Percentiles rank a stretch among this genome's conserved stretches.
phyloP scores from a whole-genome alignment of 2,329 filamentous ascomycete genomes.

The Colletotrichum sidae region DNA sequence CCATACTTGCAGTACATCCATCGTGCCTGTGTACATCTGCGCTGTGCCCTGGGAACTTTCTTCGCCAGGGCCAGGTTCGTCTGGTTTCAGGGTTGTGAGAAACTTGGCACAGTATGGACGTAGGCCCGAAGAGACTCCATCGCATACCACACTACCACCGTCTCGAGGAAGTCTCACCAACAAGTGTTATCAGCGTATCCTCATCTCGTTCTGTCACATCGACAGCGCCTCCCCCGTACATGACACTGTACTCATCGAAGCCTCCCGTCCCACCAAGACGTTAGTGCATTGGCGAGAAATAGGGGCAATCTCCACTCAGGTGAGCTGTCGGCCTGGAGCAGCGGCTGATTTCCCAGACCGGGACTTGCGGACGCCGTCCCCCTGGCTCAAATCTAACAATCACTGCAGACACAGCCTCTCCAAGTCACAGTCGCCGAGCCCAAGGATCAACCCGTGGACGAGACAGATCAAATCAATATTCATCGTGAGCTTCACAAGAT shows the following conservation, averaged over 20 bases:
- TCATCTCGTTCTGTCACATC: neutral
- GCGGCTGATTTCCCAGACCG: slow-evolving; percentile 34
- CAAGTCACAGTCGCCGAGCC: no score
- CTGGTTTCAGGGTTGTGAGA: slow-evolving; percentile 35
- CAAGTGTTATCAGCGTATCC: neutral
- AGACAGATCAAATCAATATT: neutral
- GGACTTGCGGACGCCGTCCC: slow-evolving; percentile 27
- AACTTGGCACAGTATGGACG: slow-evolving; percentile 7
- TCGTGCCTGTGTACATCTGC: neutral
- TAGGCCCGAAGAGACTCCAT: no score
- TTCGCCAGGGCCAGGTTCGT: slow-evolving; percentile 27
- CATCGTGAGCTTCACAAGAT: slow-evolving; percentile 1
- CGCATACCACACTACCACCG: no score
- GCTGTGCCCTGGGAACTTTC: neutral
- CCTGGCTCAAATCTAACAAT: neutral
- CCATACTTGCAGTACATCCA: neutral
- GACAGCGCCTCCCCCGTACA: neutral
- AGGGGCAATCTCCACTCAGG: slow-evolving; percentile 37
- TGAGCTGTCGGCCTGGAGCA: slow-evolving; percentile 24
- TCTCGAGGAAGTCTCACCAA: neutral
- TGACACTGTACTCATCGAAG: slow-evolving; percentile 4
- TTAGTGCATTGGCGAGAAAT: slow-evolving; percentile 29
- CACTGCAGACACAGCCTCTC: no score
- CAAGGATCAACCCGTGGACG: neutral
- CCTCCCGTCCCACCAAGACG: slow-evolving; percentile 20